Evolutionary conservation across 768 basidiomycete species (phyloP).

Genomic region (Lactarius sanguifluus): DNA sequence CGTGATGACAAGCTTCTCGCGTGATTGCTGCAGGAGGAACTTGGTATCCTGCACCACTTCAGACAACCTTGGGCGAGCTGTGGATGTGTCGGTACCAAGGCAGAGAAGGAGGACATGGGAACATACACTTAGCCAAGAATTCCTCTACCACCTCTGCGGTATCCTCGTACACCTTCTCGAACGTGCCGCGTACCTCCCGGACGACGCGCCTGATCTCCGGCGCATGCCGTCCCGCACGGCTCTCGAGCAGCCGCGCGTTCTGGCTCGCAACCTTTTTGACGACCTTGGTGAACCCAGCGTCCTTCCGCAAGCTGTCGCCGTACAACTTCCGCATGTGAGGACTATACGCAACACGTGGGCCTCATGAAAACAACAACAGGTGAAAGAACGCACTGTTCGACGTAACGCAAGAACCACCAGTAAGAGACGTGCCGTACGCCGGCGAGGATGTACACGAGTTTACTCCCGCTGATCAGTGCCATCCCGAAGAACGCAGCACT

Average conservation of each 20-base stretch:
- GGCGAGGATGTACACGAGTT: slow-evolving; percentile 84
- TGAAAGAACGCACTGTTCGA: slow-evolving; percentile 74
- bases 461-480: slow-evolving; percentile 87
- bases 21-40: slow-evolving; percentile 83
- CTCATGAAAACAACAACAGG: background rate
- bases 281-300: slow-evolving; percentile 98
- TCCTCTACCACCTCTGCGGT: slow-evolving; percentile 92
- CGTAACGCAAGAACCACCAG: slow-evolving; percentile 93
- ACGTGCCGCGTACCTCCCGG: slow-evolving; percentile 87
- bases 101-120: background rate
- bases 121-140: slow-evolving; percentile 85
- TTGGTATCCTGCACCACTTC: slow-evolving; percentile 95
- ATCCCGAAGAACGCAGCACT: slow-evolving; percentile 95
- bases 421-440: slow-evolving; percentile 83
- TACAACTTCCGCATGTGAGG: slow-evolving; percentile 99
- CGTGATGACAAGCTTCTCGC: slow-evolving; percentile 92
- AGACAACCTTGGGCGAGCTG: slow-evolving; percentile 84
- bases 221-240: slow-evolving; percentile 74
- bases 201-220: slow-evolving; percentile 84
- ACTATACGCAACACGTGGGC: slow-evolving; percentile 42
- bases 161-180: slow-evolving; percentile 95
- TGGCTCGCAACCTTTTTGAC: slow-evolving; percentile 89
- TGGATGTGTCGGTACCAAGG: slow-evolving; percentile 11
- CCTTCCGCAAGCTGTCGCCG: slow-evolving; percentile 89
- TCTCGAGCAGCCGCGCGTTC: slow-evolving; percentile 75